phyloP scores from a whole-genome alignment of 495 filamentous ascomycete species.

The Aspergillus leporis region DNA sequence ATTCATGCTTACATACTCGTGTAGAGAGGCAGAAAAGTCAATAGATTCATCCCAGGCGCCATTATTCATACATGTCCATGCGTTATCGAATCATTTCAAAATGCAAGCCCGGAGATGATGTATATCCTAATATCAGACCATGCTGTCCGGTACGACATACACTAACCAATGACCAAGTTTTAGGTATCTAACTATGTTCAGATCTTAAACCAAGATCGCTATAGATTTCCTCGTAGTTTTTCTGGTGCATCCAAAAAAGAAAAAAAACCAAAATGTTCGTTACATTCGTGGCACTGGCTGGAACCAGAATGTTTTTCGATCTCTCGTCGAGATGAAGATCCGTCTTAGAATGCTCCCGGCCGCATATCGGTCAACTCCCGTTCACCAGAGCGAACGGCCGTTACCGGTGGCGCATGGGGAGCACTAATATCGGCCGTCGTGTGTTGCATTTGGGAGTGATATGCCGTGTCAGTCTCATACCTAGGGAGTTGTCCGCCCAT shows the following conservation, averaged over 20 bases:
- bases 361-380: conserved; percentile 28
- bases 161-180: neutral
- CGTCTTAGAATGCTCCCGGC: conserved; percentile 18
- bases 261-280: conserved; percentile 8
- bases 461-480: conserved; percentile 36
- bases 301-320: neutral
- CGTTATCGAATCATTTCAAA: neutral
- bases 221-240: too few relatives aligned
- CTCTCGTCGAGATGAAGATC: neutral
- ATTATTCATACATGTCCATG: conserved; percentile 1
- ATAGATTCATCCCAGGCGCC: neutral
- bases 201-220: too few relatives aligned
- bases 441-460: conserved; percentile 32
- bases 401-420: conserved; percentile 14
- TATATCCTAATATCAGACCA: neutral
- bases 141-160: neutral
- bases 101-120: neutral
- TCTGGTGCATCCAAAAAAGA: neutral
- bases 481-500: conserved; percentile 22
- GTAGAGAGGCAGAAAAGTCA: neutral
- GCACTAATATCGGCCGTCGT: conserved; percentile 7
- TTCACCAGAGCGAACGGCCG: conserved; percentile 16
- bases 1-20: too few relatives aligned
- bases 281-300: conserved; percentile 10
- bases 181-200: too few relatives aligned